Evolutionary conservation across 2,329 filamentous ascomycete species (phyloP).

Genomic region (Emydomyces testavorans): DNA sequence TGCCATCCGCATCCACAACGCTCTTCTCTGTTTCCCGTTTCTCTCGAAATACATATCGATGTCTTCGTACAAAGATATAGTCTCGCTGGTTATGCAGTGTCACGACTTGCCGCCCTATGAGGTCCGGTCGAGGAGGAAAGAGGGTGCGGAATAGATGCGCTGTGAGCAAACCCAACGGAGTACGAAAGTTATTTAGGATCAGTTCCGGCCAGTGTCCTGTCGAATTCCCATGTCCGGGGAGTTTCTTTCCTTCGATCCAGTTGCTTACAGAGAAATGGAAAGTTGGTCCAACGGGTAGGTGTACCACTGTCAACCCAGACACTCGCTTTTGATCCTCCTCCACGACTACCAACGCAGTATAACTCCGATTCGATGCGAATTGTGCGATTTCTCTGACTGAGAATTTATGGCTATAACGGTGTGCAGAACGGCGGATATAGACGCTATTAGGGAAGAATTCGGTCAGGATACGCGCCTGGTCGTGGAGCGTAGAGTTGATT

Average conservation of each 20-base stretch:
- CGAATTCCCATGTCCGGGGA: slow-evolving; percentile 81
- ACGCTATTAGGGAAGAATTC: slow-evolving; percentile 66
- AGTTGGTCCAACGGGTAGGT: slow-evolving; percentile 73
- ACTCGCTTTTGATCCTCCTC: slow-evolving; percentile 84
- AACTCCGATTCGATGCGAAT: slow-evolving; percentile 71
- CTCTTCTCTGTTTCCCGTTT: slow-evolving; percentile 79
- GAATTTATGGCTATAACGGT: slow-evolving; percentile 81
- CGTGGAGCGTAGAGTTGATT: slow-evolving; percentile 76
- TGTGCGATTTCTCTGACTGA: slow-evolving; percentile 79
- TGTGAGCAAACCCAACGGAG: slow-evolving; percentile 75
- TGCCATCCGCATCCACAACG: slow-evolving; percentile 69
- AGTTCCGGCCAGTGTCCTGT: slow-evolving; percentile 87
- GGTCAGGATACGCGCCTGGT: slow-evolving; percentile 66
- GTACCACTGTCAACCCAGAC: slow-evolving; percentile 68
- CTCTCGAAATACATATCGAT: slow-evolving; percentile 87
- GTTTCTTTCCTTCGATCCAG: slow-evolving; percentile 76
- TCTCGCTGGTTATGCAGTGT: slow-evolving; percentile 92
- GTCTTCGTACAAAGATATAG: slow-evolving; percentile 84
- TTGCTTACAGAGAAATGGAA: slow-evolving; percentile 87
- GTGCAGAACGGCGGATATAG: slow-evolving; percentile 76
- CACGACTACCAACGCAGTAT: slow-evolving; percentile 71
- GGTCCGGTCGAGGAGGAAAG: slow-evolving; percentile 70
- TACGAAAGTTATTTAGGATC: slow-evolving; percentile 88
- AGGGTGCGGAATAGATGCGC: slow-evolving; percentile 71
- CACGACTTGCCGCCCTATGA: slow-evolving; percentile 77